Base-by-base conservation (phyloP, 805 yeast genomes). In the Starmerella vaccinii region DNA sequence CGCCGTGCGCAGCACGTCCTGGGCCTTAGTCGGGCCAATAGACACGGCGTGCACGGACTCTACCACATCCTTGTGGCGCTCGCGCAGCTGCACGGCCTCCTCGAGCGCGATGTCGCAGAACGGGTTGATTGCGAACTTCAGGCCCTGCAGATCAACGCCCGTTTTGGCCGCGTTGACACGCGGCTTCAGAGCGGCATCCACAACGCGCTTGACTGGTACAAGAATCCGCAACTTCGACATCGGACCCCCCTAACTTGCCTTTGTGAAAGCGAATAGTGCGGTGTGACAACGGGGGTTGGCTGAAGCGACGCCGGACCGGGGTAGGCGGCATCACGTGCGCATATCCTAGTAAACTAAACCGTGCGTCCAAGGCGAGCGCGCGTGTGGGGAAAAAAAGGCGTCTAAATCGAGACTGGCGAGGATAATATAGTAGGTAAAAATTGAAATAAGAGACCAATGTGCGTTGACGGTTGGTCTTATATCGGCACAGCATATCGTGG, bases 91-190 rank as follows among this genome's bases (percentile, higher is more conserved):
- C 38, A 89, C 71, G 0, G 97, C 95, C 67, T 92, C 98, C 69
- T 92, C 98, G 48, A 92, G 78, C 8, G 98, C 98, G 64, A 92
- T 92, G 69, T 92, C 98, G 70, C 95, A 92, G 68, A 92, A 92
- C 50, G 99, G 98, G 66, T 92, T 92, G 67, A 90, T 86, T 63
- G 87, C 78, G 73, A 82, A 88, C 70, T 90, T 90, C 59, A 86
- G 85, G 51, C 96, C 97, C 56, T 83, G 78, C 49, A 90, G 79
- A 59, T 88, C 95, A 46, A 84, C 80, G 5, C 92, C 95, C 10
- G 87, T 82, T 45, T 79, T 80, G 13, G 94, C 71, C 67, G 85
- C 81, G 73, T 88, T 88, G 68, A 90, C 82, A 61, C 97, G 76
- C 43, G 98, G 98, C 68, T 84, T 84, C 61, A 89, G 76, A 15